A percentile compares a stretch with the other conserved stretches of the same genome.
Evolutionary conservation across 2,329 filamentous ascomycete genomes (phyloP).

Genomic region (Periconia sp.): DNA sequence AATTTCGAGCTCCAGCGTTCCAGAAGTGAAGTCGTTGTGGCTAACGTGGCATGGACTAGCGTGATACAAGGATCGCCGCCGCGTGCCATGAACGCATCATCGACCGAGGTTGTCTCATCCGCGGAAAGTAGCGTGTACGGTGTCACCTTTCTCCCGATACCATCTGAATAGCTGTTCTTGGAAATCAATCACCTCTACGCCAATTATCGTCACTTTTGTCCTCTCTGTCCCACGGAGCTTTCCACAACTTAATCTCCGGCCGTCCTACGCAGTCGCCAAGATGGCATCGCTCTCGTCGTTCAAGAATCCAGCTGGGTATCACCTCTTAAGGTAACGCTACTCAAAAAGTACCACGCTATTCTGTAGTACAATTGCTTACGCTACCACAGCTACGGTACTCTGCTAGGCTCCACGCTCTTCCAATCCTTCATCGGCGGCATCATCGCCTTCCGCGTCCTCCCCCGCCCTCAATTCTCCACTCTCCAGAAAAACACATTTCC

Average conservation of each 20-base stretch:
- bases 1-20: too few relatives aligned
- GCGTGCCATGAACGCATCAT: slow-evolving; percentile 8
- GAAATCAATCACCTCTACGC: too few relatives aligned
- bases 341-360: slow-evolving; percentile 6
- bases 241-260: background rate
- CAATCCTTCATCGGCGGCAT: slow-evolving; percentile 81
- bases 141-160: too few relatives aligned
- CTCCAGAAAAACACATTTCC: slow-evolving; percentile 82
- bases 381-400: slow-evolving; percentile 75
- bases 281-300: slow-evolving; percentile 58
- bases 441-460: slow-evolving; percentile 76
- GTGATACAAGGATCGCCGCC: background rate
- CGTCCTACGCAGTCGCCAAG: slow-evolving; percentile 10
- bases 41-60: background rate
- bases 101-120: background rate
- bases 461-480: slow-evolving; percentile 78
- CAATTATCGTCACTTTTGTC: too few relatives aligned
- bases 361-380: slow-evolving; percentile 11
- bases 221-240: too few relatives aligned
- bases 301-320: slow-evolving; percentile 73
- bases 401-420: slow-evolving; percentile 86
- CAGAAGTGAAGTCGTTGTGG: too few relatives aligned
- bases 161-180: too few relatives aligned
- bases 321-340: slow-evolving; percentile 69
- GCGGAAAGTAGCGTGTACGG: too few relatives aligned